A percentile compares a stretch with the other conserved stretches of the same genome.
Conservation (phyloP, 306 rosid species). For the Quercus agrifolia region DNA sequence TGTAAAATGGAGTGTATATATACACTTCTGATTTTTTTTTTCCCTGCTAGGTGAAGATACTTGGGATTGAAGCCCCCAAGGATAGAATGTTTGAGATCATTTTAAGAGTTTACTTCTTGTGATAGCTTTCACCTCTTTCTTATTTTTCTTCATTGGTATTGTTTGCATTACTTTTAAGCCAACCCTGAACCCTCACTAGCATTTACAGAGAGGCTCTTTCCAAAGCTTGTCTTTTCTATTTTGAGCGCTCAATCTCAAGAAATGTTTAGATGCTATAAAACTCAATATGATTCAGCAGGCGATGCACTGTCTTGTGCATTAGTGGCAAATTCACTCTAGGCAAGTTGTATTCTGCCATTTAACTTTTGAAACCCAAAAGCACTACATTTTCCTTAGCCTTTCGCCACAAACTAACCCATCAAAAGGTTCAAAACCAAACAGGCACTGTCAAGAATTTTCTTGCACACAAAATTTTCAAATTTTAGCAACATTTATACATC, state of each 20-base stretch:
- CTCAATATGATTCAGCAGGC: background rate
- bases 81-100: background rate
- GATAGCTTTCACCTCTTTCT: conserved; percentile 1
- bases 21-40: too few relatives aligned
- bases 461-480: background rate
- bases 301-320: background rate
- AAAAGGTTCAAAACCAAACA: background rate
- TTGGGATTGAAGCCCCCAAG: background rate
- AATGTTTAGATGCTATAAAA: background rate
- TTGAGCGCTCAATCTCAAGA: background rate
- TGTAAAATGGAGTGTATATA: background rate
- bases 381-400: background rate
- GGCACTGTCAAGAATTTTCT: background rate
- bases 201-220: background rate
- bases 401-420: background rate
- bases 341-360: background rate
- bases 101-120: background rate
- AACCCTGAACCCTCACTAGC: background rate
- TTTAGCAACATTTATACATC: background rate
- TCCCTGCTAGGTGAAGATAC: too few relatives aligned
- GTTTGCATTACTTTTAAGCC: background rate
- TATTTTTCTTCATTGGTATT: background rate
- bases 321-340: background rate
- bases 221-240: background rate
- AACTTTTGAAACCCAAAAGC: background rate